Conservation (phyloP, 768 basidiomycete species). For the Russula sp. region DNA sequence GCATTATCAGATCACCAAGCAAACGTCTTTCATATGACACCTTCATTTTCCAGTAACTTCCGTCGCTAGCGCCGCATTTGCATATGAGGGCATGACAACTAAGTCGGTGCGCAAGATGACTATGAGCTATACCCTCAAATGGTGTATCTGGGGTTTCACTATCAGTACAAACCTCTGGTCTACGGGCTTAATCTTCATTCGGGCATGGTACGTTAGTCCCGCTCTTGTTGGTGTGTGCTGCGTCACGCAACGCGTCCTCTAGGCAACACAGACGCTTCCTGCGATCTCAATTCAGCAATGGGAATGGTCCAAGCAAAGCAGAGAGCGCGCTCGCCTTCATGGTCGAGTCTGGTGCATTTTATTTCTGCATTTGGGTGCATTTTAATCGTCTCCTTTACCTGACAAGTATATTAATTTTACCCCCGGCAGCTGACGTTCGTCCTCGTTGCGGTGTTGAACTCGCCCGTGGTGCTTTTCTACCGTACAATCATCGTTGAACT, state of each 20-base stretch:
- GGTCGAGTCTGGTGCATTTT: slow-evolving; percentile 10
- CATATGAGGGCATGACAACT: background rate
- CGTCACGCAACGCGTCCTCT: background rate
- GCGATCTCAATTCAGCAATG: background rate
- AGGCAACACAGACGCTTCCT: slow-evolving; percentile 8
- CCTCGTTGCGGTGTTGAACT: background rate
- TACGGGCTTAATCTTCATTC: slow-evolving; percentile 13
- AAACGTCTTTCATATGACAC: background rate
- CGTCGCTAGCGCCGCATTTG: background rate
- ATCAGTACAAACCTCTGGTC: slow-evolving; percentile 15
- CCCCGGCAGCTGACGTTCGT: background rate
- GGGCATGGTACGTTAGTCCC: slow-evolving; percentile 4
- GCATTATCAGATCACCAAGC: background rate
- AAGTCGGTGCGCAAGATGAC: background rate
- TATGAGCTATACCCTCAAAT: background rate
- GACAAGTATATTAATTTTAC: background rate
- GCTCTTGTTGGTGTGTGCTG: background rate
- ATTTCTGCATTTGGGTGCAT: slow-evolving; percentile 9
- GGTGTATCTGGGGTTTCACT: background rate
- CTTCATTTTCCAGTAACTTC: background rate
- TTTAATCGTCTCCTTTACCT: background rate
- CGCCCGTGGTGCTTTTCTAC: background rate
- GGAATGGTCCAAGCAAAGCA: background rate
- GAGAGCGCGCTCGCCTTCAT: slow-evolving; percentile 3
- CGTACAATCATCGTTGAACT: slow-evolving; percentile 1